Conservation (phyloP, 768 basidiomycete species). For the Tubosaeta sp. region DNA sequence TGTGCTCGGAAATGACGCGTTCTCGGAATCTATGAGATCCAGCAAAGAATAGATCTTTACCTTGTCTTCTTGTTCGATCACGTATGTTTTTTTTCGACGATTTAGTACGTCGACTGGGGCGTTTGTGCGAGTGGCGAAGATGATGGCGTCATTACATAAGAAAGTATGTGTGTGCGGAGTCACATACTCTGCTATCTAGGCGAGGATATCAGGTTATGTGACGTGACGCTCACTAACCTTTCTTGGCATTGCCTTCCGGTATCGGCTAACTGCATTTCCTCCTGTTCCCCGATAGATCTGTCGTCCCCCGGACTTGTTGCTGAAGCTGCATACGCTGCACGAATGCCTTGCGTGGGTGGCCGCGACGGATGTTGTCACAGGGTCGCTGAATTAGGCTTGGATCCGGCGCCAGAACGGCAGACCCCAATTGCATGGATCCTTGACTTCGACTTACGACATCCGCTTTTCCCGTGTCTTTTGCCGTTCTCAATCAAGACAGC, state of each 20-base stretch:
- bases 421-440: slow-evolving; percentile 24
- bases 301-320: too few relatives aligned
- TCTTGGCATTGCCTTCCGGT: slow-evolving; percentile 23
- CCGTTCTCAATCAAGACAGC: slow-evolving; percentile 16
- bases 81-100: not conserved
- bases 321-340: too few relatives aligned
- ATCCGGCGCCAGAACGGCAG: slow-evolving; percentile 10
- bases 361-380: not conserved
- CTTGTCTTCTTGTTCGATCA: not conserved
- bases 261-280: slow-evolving; percentile 21
- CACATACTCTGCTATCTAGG: not conserved
- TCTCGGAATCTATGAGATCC: slow-evolving; percentile 2
- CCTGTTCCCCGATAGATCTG: slow-evolving; percentile 9
- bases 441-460: slow-evolving; percentile 35
- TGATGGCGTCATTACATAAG: not conserved
- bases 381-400: slow-evolving; percentile 14
- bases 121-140: not conserved
- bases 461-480: slow-evolving; percentile 34
- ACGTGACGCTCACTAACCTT: slow-evolving; percentile 5
- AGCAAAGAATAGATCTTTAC: not conserved
- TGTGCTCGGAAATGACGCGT: slow-evolving; percentile 25
- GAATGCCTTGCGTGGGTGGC: too few relatives aligned
- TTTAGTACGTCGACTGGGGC: not conserved
- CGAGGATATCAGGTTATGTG: not conserved
- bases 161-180: too few relatives aligned